Evolutionary conservation across 2,329 filamentous ascomycete genomes (phyloP).

Genomic region (Phyllosticta citribraziliensis): DNA sequence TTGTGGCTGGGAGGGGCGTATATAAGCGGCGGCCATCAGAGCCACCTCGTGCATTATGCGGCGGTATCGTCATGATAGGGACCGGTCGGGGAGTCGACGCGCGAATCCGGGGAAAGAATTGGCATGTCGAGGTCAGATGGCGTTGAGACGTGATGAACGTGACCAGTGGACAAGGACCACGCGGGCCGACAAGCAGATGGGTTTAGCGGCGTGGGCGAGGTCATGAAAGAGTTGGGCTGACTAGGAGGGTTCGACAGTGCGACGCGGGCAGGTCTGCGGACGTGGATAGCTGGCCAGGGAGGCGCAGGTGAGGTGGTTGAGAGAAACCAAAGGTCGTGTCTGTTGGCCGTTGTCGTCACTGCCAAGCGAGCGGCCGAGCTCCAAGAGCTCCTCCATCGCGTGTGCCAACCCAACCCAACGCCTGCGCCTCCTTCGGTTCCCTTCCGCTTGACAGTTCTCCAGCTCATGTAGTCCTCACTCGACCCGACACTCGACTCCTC

Average conservation of each 20-base stretch:
- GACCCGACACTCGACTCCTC: background rate
- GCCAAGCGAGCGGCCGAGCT: slow-evolving; percentile 8
- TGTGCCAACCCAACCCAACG: background rate
- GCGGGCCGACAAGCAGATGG: background rate
- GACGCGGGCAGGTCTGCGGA: background rate
- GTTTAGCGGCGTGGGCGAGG: background rate
- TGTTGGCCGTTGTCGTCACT: background rate
- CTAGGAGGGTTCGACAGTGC: background rate
- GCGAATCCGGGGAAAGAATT: background rate
- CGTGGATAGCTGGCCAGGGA: background rate
- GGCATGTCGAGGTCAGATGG: background rate
- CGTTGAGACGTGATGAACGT: background rate
- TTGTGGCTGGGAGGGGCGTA: background rate
- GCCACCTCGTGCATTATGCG: background rate
- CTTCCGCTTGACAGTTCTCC: background rate
- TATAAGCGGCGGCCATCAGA: background rate
- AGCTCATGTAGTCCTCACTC: background rate
- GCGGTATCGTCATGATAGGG: background rate
- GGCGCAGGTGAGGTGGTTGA: background rate
- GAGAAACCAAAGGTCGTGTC: background rate
- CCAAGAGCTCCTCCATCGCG: background rate
- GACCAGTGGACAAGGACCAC: background rate
- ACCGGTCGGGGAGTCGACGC: background rate
- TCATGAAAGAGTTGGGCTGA: background rate
- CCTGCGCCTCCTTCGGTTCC: background rate